Conservation (phyloP, 1,284 basidiomycete genomes). For the Leccinum pallidistipes region DNA sequence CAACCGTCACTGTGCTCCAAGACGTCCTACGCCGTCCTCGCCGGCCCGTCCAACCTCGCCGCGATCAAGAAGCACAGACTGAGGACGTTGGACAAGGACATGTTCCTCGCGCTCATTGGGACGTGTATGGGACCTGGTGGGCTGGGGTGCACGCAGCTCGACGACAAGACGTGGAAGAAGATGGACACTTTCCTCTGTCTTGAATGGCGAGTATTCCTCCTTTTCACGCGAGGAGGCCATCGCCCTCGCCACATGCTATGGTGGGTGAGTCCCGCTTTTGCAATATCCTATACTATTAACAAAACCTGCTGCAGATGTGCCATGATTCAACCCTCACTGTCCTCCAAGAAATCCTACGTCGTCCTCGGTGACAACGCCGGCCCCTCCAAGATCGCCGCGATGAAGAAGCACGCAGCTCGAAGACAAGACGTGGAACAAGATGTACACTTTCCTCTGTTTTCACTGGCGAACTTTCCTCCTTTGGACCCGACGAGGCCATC, state of each 20-base stretch:
- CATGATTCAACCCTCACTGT: neutral
- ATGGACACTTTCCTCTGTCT: constrained; percentile 40
- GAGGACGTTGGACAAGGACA: constrained; percentile 83
- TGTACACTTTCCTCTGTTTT: too few species aligned
- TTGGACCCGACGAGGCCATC: too few species aligned
- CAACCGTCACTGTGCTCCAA: too few species aligned
- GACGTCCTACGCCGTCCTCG: constrained; percentile 77
- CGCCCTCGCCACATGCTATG: neutral
- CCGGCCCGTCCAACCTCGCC: constrained; percentile 85
- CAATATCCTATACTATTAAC: neutral
- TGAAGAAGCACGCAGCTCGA: neutral
- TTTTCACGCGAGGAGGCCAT: neutral
- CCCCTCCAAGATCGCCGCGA: neutral
- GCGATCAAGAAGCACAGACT: constrained; percentile 83
- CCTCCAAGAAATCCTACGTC: neutral
- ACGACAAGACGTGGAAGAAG: constrained; percentile 84
- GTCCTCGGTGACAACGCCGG: neutral
- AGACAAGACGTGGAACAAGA: too few species aligned
- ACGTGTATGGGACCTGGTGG: constrained; percentile 52
- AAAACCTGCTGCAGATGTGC: neutral
- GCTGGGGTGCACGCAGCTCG: constrained; percentile 41
- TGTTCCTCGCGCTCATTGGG: constrained; percentile 81
- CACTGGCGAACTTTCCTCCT: too few species aligned
- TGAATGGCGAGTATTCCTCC: neutral
- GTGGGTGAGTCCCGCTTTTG: neutral